These are phyloP conservation scores for Annulohypoxylon truncatum DNA, from an alignment of 2,329 filamentous ascomycete genomes.

Conservation along the genomic window DNA sequence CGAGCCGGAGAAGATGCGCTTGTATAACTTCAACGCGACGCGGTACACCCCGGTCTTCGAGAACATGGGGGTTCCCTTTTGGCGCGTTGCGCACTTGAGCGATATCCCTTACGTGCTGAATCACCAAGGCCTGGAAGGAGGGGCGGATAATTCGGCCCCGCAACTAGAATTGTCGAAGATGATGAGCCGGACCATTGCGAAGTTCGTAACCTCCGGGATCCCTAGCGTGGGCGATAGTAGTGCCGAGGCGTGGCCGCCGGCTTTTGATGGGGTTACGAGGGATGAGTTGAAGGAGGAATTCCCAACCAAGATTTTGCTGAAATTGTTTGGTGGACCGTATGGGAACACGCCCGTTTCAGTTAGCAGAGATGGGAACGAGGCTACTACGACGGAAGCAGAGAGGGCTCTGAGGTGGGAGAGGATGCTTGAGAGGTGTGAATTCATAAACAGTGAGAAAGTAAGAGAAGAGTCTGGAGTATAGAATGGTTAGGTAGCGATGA, in stretches of 20 bases:
- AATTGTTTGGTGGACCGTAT: slow-evolving; percentile 21
- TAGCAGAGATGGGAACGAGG: background rate
- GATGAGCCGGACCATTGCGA: slow-evolving; percentile 26
- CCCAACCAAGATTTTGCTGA: slow-evolving; percentile 14
- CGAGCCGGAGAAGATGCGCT: slow-evolving; percentile 30
- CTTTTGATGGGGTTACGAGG: slow-evolving; percentile 21
- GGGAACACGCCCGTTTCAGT: slow-evolving; percentile 12
- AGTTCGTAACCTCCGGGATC: slow-evolving; percentile 25
- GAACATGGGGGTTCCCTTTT: slow-evolving; percentile 50
- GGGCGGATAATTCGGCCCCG: slow-evolving; percentile 40
- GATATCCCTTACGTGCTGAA: slow-evolving; percentile 51
- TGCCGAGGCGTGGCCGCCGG: slow-evolving; percentile 23
- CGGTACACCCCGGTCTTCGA: slow-evolving; percentile 45
- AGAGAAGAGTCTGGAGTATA: slow-evolving; percentile 19
- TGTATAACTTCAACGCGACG: slow-evolving; percentile 50
- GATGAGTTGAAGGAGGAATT: slow-evolving; percentile 21
- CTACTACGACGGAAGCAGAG: slow-evolving; percentile 13
- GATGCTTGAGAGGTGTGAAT: slow-evolving; percentile 43
- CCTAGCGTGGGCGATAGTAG: background rate
- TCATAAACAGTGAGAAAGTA: slow-evolving; percentile 40
- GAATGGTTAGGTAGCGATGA: background rate
- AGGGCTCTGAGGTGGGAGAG: slow-evolving; percentile 39
- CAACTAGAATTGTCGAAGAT: slow-evolving; percentile 31
- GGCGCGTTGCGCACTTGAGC: slow-evolving; percentile 50
- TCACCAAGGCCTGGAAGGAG: slow-evolving; percentile 41